These are phyloP conservation scores for Tagetes patula DNA, from an alignment of 129 eudicot genomes.

Conservation along the genomic window DNA sequence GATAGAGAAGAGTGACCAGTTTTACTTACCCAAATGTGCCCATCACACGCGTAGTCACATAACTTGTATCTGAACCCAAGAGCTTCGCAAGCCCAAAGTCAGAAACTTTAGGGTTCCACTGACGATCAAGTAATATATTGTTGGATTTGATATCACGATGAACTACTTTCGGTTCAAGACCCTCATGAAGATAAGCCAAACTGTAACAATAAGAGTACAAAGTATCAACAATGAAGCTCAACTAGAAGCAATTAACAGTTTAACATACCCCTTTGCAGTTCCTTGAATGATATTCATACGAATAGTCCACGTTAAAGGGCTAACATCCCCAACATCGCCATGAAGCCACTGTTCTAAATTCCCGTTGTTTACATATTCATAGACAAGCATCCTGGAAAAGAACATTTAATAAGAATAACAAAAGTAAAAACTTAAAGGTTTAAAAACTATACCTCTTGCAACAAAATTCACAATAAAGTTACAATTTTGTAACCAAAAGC, in stretches of 20 bases:
- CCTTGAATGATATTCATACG: slow-evolving; percentile 84
- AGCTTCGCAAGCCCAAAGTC: slow-evolving; percentile 99
- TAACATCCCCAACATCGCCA: slow-evolving; percentile 89
- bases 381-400: slow-evolving; percentile 83
- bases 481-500: not conserved
- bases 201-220: slow-evolving; percentile 38
- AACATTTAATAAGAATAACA: slow-evolving; percentile 1
- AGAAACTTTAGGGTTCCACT: slow-evolving; percentile 86
- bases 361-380: slow-evolving; percentile 92
- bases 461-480: not conserved
- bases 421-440: not conserved
- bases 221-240: slow-evolving; percentile 9
- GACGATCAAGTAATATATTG: slow-evolving; percentile 86
- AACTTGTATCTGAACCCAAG: slow-evolving; percentile 76
- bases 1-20: not conserved
- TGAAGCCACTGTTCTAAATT: slow-evolving; percentile 99
- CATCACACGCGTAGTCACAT: slow-evolving; percentile 96
- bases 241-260: not conserved
- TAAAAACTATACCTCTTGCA: slow-evolving; percentile 6
- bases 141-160: slow-evolving; percentile 92
- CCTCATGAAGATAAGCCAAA: slow-evolving; percentile 96
- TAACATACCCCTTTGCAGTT: slow-evolving; percentile 84
- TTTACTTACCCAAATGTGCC: slow-evolving; percentile 94
- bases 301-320: slow-evolving; percentile 84
- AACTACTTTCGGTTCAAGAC: slow-evolving; percentile 96